Base-by-base conservation (phyloP, 225 moss, liverwort and hornwort species). In the Thuidium tamariscinum region DNA sequence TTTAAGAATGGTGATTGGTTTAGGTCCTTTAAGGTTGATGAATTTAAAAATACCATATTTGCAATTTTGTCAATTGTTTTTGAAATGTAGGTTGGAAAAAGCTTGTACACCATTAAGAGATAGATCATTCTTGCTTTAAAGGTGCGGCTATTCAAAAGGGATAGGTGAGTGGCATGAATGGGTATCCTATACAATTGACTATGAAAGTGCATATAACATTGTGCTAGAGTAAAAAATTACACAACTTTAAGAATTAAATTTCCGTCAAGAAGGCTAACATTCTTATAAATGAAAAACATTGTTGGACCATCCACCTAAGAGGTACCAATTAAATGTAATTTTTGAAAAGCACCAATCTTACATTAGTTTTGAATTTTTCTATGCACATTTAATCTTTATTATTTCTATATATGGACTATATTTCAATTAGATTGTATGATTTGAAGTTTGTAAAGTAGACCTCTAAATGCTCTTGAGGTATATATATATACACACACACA, bases 401-500 rank as follows among this genome's bases (percentile, higher is more conserved):
- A 7, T 68, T 2, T 68, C 7, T 0, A 4, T 13, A 0, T 0
- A 6, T 13, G 0, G 23, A 1, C 7, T 13, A 68, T 0, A 68
- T 68, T 4, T 4, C 2, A 0, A 23, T 0, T 0, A 0, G 2
- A 39, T 23, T 2, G 4, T 68, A 7, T 37, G 10, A 21, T n/a
- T 5, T 3, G 5, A 66, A 36, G 21, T 0, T 16, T 62, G 16
- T 63, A 10, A 68, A 39, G 68, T 39, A 7, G 23, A 39, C 22
- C 21, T 67, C 37, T 21, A 67, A 4, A 19, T 20, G 11, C 36
- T 12, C 6, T 36, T 36, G 21, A 66, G 6, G 36, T 21, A 34
- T 3, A 16, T 63, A 7, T 44, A n/a, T n/a, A n/a, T n/a, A n/a
- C n/a, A n/a, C n/a, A n/a, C n/a, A n/a, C n/a, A n/a, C n/a, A n/a